These are phyloP conservation scores for Aphanomyces euteiches DNA, from an alignment of 352 stramenopile genomes.

Conservation along the genomic window DNA sequence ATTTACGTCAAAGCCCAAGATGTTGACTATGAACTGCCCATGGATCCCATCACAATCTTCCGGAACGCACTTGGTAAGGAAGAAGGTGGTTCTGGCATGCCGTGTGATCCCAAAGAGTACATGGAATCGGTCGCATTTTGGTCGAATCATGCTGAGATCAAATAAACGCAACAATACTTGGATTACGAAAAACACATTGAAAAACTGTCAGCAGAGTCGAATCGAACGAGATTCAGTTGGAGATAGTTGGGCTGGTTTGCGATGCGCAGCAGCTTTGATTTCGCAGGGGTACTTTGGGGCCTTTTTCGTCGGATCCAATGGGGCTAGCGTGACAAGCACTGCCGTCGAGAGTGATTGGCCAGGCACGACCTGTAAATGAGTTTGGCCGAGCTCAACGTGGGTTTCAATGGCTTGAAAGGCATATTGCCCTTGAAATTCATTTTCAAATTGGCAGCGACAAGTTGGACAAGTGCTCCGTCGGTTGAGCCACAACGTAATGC, in stretches of 20 bases:
- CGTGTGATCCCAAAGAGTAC: constrained; percentile 35
- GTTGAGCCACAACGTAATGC: constrained; percentile 69
- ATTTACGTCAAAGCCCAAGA: constrained; percentile 89
- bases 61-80: constrained; percentile 85
- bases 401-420: not conserved
- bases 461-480: constrained; percentile 70
- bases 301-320: not conserved
- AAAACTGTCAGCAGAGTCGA: not conserved
- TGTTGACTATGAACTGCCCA: constrained; percentile 79
- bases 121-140: constrained; percentile 37
- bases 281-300: not conserved
- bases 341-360: not conserved
- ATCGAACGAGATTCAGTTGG: not conserved
- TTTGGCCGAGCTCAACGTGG: not conserved
- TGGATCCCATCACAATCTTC: constrained; percentile 91
- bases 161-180: not conserved
- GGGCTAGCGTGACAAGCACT: not conserved
- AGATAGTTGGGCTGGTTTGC: too few relatives aligned
- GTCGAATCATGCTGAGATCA: constrained; percentile 29
- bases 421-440: not conserved
- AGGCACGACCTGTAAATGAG: not conserved
- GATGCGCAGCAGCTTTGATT: not conserved
- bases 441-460: constrained; percentile 38
- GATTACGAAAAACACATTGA: not conserved
- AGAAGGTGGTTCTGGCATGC: constrained; percentile 48